A percentile compares a stretch with the other conserved stretches of the same genome.
These are phyloP conservation scores for Rubus idaeus DNA, from an alignment of 306 rosid genomes.

Conservation along the genomic window DNA sequence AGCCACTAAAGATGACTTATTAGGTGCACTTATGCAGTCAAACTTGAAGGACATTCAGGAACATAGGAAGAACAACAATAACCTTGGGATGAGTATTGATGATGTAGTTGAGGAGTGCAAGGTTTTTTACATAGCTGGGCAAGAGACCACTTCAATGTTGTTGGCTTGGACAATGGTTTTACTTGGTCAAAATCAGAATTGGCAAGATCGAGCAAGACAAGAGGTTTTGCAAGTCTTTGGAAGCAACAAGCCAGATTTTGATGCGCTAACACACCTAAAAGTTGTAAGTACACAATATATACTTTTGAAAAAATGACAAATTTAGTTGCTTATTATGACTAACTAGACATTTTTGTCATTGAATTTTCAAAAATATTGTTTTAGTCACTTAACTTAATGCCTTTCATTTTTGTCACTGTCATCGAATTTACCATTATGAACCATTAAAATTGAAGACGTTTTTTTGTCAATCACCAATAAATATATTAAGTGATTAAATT, in stretches of 20 bases:
- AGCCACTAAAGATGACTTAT: conserved; percentile 20
- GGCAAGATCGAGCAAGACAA: conserved; percentile 58
- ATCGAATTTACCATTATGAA: too few species aligned
- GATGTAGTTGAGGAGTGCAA: conserved; percentile 52
- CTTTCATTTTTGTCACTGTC: too few species aligned
- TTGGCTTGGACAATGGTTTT: conserved; percentile 48
- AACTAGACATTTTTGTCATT: too few species aligned
- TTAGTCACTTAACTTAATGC: too few species aligned
- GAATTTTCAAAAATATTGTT: too few species aligned
- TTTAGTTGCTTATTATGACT: too few species aligned
- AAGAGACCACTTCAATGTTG: conserved; percentile 47
- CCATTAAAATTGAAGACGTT: too few species aligned
- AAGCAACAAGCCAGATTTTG: conserved; percentile 24
- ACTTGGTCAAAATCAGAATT: conserved; percentile 30
- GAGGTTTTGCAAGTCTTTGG: conserved; percentile 43
- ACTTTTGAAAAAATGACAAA: too few species aligned
- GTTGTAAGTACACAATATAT: conserved; percentile 28
- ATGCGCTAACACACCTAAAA: conserved; percentile 38
- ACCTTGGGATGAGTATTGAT: conserved; percentile 36
- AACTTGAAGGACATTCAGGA: conserved; percentile 27
- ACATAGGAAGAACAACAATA: conserved; percentile 24
- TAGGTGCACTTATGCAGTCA: conserved; percentile 43
- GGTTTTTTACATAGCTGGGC: conserved; percentile 45
- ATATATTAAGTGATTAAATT: too few species aligned
- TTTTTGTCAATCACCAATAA: too few species aligned